Base-by-base conservation (phyloP, 1,139 yeast species). In the Diutina sp. region DNA sequence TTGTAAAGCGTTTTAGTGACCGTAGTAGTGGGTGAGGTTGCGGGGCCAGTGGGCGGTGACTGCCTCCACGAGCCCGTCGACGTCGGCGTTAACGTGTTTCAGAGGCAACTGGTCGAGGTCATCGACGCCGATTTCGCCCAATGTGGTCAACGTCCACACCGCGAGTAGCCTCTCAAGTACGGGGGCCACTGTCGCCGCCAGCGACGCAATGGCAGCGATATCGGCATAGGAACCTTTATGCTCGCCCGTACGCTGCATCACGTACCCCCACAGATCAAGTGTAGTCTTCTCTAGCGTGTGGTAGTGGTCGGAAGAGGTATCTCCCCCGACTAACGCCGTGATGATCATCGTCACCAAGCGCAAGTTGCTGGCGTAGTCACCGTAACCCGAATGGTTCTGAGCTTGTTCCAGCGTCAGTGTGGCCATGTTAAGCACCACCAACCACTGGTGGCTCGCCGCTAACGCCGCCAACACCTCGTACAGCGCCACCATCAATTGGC, bases 261-360 rank as follows among this genome's bases (percentile, higher is more conserved):
- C 53, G 18, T 48, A 48, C 16, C 16, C 18, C 18, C 25, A 48
- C n/a, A 29, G 14, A 5, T 29, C 18, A 12, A 5, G 29, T 4
- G 51, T 48, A 14, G 29, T 6, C 2, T 14, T 8, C 9, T 48
- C 16, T 6, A 29, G 25, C 25, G 3, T 9, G 25, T 44, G 16
- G 29, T 7, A 29, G 9, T 48, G 14, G 6, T 8, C 25, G 3
- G 29, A n/a, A 4, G 45, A 25, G 28, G 14, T 12, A 2, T 35
- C 41, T 12, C 16, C 46, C 3, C 53, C 57, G 35, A 58, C 48
- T 9, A 56, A 29, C n/a, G 54, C 41, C 9, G 46, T 53, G 46
- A 56, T 56, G 16, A 58, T 50, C 11, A 58, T 46, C 55, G 52
- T 53, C 44, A 60, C 44, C 25, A 61, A 48, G 3, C 56, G 14